Conservation (phyloP, 257 asterid genomes). For the Nicotiana sylvestris region DNA sequence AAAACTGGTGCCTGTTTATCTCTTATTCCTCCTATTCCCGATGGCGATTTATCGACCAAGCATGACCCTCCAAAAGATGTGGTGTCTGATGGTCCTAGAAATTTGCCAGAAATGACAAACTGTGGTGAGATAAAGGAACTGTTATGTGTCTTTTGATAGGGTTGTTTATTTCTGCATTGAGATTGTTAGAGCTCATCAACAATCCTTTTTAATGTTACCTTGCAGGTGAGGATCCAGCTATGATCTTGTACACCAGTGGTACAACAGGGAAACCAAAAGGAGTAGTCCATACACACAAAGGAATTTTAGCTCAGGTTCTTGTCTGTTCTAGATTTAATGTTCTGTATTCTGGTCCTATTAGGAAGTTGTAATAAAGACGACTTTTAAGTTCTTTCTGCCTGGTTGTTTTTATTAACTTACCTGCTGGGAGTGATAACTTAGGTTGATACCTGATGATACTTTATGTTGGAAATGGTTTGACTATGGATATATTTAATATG, state of each 20-base stretch:
- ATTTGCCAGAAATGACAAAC: conserved; percentile 22
- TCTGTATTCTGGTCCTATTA: not conserved
- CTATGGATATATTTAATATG: not conserved
- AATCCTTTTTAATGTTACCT: conserved; percentile 8
- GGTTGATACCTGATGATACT: not conserved
- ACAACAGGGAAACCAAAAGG: conserved; percentile 98
- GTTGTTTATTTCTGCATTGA: not conserved
- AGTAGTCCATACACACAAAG: conserved; percentile 83
- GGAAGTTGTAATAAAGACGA: not conserved
- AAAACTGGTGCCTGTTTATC: conserved; percentile 70
- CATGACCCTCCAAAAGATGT: conserved; percentile 22
- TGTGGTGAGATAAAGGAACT: conserved; percentile 43
- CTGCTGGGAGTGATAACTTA: not conserved
- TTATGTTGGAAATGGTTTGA: not conserved
- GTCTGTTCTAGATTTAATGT: not conserved
- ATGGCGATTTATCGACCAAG: conserved; percentile 24
- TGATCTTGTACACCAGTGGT: conserved; percentile 87
- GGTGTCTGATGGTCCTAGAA: conserved; percentile 17
- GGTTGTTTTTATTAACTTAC: not conserved
- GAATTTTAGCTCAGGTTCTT: conserved; percentile 80
- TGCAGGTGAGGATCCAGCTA: conserved; percentile 76
- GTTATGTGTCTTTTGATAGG: conserved; percentile 1
- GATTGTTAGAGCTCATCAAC: not conserved
- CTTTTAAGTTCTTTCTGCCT: not conserved
- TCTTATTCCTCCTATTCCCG: conserved; percentile 61